Evolutionary conservation across 768 basidiomycete species (phyloP), one percentile per base, ranked within the genome.

Genomic region (Naematelia encephala): DNA sequence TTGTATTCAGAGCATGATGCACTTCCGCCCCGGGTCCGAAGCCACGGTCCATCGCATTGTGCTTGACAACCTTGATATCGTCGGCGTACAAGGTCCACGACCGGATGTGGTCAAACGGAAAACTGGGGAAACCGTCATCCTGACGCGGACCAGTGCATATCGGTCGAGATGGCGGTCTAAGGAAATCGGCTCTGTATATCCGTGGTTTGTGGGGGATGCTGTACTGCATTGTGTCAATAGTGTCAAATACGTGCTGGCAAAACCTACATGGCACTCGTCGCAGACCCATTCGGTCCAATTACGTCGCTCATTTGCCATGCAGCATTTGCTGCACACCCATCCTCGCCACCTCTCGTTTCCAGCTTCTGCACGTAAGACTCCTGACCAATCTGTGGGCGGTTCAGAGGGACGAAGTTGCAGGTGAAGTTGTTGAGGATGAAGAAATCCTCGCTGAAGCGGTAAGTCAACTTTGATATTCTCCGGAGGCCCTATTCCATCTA

Each of bases 231-330:
- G 10, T 28, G 12, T 52, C 47, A 52, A 56, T 11, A 11, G 39
- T n/a, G 11, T 43, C 39, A 43, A 19, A 11, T 11, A 43, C 39
- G 12, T 43, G 46, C 46, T 47, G 46, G 19, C 19, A 5, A 43
- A 23, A 62, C 63, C 52, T 30, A 72, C 70, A n/a, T 58, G 43
- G 52, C 73, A 75, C 22, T 59, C 65, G n/a, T 75, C 71, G 45
- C 74, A 76, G 21, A 55, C 60, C 74, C 74, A 76, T 4, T 64
- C 72, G 42, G 49, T 25, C 74, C 74, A 76, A 16, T 59, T 56
- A 19, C 51, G 42, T 27, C 74, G 26, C 48, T 76, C 72, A 19
- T 69, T 59, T 19, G 74, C 72, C 45, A 58, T 59, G 2, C 67
- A 65, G 43, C 74, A 76, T 48, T 61, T 49, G 3, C 56, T 23